Base-by-base conservation (phyloP, 768 basidiomycete species). In the Lentinula guzmanii region DNA sequence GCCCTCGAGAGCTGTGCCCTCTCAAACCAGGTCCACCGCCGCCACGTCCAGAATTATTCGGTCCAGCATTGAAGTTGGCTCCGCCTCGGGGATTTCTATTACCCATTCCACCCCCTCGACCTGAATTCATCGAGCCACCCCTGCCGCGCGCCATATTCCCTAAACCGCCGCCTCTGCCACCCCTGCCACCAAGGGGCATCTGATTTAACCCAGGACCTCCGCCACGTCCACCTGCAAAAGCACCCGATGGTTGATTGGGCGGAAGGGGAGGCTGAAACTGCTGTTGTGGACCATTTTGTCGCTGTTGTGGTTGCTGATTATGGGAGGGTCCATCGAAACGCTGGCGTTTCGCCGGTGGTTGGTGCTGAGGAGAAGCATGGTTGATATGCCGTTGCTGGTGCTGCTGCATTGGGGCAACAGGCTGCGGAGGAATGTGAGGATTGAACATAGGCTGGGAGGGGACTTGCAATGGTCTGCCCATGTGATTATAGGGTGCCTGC, bases 261-360 rank as follows among this genome's bases (percentile, higher is more conserved):
- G 79, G 80, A 0, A 82, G 81, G 13, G 83, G 81, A 0, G 81
- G 77, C 66, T 85, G 84, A 65, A 89, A 89, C 64, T 87, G 89
- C 3, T 87, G 86, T 65, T 80, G 89, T 42, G 80, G 82, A 4
- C 82, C 82, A n/a, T 77, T 78, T 18, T 76, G 77, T 15, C 79
- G 79, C 13, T 77, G 82, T 33, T 81, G 82, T 46, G 68, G 67
- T 53, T 73, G 71, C 63, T 79, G 82, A 65, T 75, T 78, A 60
- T 80, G 80, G 63, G 76, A 82, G 1, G 90, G 90, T 4, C 86
- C 87, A 70, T 96, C 95, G 69, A 95, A 95, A 46, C 93, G 84
- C 66, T 88, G 93, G 58, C 95, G 80, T 72, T 97, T 97, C 1
- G 93, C 93, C 5, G 95, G 94, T 8, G 95, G 95, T n/a, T 87